phyloP scores from a whole-genome alignment of 2,329 filamentous ascomycete genomes.

The Diatrype stigma region DNA sequence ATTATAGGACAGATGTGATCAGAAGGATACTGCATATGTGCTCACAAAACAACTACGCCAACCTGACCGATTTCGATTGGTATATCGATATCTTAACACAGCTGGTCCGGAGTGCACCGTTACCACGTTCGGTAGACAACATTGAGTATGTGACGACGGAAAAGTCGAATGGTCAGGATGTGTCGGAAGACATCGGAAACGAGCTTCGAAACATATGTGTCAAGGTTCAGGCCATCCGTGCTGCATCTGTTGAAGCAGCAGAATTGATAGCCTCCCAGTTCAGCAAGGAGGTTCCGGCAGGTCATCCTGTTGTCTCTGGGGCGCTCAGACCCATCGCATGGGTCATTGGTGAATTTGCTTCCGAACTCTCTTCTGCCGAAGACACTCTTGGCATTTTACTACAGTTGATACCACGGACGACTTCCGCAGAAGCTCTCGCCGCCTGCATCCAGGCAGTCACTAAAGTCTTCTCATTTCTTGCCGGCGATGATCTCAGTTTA shows the following conservation, averaged over 20 bases:
- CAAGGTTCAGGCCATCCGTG: slow-evolving; percentile 78
- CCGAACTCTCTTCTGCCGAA: slow-evolving; percentile 65
- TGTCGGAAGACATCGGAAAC: slow-evolving; percentile 71
- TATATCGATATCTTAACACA: slow-evolving; percentile 89
- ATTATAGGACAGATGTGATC: slow-evolving; percentile 82
- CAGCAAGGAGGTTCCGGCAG: slow-evolving; percentile 45
- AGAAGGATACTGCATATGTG: slow-evolving; percentile 83
- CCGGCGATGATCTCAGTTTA: slow-evolving; percentile 56
- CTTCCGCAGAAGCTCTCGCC: slow-evolving; percentile 64
- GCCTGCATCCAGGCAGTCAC: slow-evolving; percentile 79
- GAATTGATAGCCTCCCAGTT: slow-evolving; percentile 67
- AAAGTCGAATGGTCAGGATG: slow-evolving; percentile 35
- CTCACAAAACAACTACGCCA: slow-evolving; percentile 79
- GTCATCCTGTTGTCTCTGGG: slow-evolving; percentile 56
- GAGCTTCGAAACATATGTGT: slow-evolving; percentile 90
- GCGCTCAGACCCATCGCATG: slow-evolving; percentile 75
- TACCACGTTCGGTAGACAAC: slow-evolving; percentile 37
- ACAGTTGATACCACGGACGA: slow-evolving; percentile 55
- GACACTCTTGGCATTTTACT: slow-evolving; percentile 71
- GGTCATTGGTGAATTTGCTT: slow-evolving; percentile 84
- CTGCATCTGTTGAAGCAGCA: slow-evolving; percentile 76
- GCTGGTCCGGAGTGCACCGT: slow-evolving; percentile 67
- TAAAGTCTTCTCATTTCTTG: slow-evolving; percentile 75
- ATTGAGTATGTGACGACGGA: slow-evolving; percentile 25
- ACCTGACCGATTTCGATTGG: slow-evolving; percentile 92